phyloP scores from a whole-genome alignment of 768 basidiomycete genomes.

The Lentinula boryana region DNA sequence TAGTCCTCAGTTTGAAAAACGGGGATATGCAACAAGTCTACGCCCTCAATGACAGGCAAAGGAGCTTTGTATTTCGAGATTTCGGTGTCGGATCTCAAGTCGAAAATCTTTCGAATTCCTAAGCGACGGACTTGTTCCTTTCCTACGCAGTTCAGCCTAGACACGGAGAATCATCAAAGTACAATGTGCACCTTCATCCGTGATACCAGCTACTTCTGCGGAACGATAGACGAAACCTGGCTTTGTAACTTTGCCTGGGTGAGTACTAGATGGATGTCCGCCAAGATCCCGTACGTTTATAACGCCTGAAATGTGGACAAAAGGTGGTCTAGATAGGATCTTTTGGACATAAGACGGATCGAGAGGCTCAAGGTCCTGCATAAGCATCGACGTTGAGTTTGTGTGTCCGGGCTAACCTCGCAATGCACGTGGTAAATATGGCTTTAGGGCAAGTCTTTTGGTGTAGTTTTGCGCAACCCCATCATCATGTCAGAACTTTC shows the following conservation, averaged over 20 bases:
- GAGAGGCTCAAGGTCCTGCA: conserved; percentile 54
- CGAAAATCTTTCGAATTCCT: conserved; percentile 65
- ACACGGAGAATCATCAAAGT: neutral
- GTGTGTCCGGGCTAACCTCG: too few relatives aligned
- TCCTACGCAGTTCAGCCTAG: conserved; percentile 31
- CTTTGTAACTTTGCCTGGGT: conserved; percentile 47
- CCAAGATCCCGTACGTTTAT: conserved; percentile 75
- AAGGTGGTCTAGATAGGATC: conserved; percentile 63
- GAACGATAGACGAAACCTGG: conserved; percentile 58
- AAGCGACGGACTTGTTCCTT: conserved; percentile 49
- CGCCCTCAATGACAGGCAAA: conserved; percentile 55
- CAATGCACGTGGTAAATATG: neutral
- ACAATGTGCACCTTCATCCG: conserved; percentile 50
- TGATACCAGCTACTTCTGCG: conserved; percentile 68
- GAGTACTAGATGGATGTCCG: conserved; percentile 41
- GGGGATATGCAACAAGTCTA: conserved; percentile 55
- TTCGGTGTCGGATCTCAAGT: conserved; percentile 77
- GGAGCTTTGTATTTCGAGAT: conserved; percentile 68
- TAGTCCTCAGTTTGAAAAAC: conserved; percentile 74
- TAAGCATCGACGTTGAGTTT: conserved; percentile 14
- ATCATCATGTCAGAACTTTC: conserved; percentile 7
- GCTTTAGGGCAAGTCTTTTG: conserved; percentile 19
- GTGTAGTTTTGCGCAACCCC: conserved; percentile 8
- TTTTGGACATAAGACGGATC: conserved; percentile 62
- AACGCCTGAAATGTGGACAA: conserved; percentile 66